Base-by-base conservation (phyloP, 331 rosid genomes). In the Acacia pycnantha region DNA sequence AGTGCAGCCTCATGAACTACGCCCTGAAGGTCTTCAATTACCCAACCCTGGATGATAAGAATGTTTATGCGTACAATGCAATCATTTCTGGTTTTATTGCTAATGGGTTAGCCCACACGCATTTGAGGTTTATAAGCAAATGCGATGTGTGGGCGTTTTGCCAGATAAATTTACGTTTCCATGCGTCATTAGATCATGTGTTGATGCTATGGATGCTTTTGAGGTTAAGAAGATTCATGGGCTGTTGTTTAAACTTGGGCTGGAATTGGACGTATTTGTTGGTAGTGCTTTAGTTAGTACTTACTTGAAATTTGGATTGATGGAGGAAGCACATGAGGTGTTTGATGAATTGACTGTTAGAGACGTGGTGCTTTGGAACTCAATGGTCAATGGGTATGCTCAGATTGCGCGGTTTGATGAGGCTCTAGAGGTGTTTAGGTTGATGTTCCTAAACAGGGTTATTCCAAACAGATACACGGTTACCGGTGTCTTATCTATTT, bases 321-420 rank as follows among this genome's bases (percentile, higher is more conserved):
- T 89, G 81, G 78, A 51, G 82, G 92, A 91, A 33, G 98, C 97
- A 13, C 86, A 82, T 21, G 78, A 84, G 68, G 85, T 89, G 86
- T 94, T 94, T 44, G 88, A 83, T 62, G 92, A 87, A 86, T 81
- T 92, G 85, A 86, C 95, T 10, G 86, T 79, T 26, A 90, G 84
- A 84, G 97, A 94, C 83, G 89, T 90, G 33, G 98, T 92, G 82
- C 90, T 92, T 24, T 92, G 97, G 97, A 94, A 92, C 40, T 90
- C 97, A 0, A 87, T 94, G 97, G 84, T 94, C 70, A 92, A 86
- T 86, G 97, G 97, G 74, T 87, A 86, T 82, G 87, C 88, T 3
- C 90, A 88, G 80, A 92, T 90, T 84, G 97, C 94, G 59, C 67
- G 70, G 40, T 84, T 89, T 78, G 89, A 90, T n/a, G 90, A 92